These are phyloP conservation scores for Serendipita vermifera DNA, from an alignment of 768 basidiomycete species.

Conservation along the genomic window DNA sequence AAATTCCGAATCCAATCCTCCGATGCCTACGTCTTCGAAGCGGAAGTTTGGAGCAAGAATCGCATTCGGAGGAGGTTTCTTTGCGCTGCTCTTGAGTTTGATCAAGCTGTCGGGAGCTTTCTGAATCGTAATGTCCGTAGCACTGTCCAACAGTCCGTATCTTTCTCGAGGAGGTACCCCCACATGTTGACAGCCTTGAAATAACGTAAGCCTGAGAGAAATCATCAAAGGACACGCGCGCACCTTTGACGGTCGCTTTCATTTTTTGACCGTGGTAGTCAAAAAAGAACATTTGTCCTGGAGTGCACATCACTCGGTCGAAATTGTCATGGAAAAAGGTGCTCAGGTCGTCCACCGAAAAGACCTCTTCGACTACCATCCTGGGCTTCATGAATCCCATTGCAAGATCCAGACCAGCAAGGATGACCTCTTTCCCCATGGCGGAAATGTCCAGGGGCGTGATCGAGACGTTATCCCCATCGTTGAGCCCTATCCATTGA, in stretches of 20 bases:
- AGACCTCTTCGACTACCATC: slow-evolving; percentile 49
- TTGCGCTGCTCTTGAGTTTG: slow-evolving; percentile 84
- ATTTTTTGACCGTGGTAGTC: slow-evolving; percentile 82
- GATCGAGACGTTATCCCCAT: slow-evolving; percentile 63
- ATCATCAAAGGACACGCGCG: slow-evolving; percentile 28
- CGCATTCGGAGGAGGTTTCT: slow-evolving; percentile 87
- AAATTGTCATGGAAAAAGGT: slow-evolving; percentile 62
- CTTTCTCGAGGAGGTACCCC: slow-evolving; percentile 27
- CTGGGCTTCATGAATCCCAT: slow-evolving; percentile 47
- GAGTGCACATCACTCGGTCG: slow-evolving; percentile 53
- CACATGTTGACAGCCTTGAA: slow-evolving; percentile 47
- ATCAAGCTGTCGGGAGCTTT: slow-evolving; percentile 72
- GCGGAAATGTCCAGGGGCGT: slow-evolving; percentile 37
- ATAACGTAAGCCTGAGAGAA: slow-evolving; percentile 32
- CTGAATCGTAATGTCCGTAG: slow-evolving; percentile 77
- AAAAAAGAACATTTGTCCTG: slow-evolving; percentile 61
- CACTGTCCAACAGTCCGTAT: slow-evolving; percentile 73
- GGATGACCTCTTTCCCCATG: slow-evolving; percentile 42
- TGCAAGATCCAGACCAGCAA: slow-evolving; percentile 73
- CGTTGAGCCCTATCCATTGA: slow-evolving; percentile 74
- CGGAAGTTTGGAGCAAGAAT: slow-evolving; percentile 98
- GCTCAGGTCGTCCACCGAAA: slow-evolving; percentile 78
- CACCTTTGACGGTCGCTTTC: slow-evolving; percentile 50
- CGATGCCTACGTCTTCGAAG: slow-evolving; percentile 99
- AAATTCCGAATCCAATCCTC: slow-evolving; percentile 91